These are phyloP conservation scores for Botrytis deweyae DNA, from an alignment of 2,329 filamentous ascomycete species.

Conservation along the genomic window DNA sequence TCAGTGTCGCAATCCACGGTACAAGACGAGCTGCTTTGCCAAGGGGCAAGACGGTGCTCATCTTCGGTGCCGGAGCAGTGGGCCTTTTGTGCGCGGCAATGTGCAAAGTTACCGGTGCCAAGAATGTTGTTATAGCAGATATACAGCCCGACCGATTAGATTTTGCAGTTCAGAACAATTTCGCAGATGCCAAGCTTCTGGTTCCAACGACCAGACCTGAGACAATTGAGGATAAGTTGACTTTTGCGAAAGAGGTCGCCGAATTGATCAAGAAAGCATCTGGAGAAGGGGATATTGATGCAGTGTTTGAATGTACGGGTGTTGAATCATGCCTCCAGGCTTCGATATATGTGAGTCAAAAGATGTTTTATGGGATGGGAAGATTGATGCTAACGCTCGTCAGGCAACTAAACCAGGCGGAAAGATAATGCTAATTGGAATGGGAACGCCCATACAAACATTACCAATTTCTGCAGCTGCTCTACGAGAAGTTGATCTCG, in stretches of 20 bases:
- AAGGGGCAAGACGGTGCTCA: conserved; percentile 78
- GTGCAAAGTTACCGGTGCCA: conserved; percentile 70
- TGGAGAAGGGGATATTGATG: conserved; percentile 52
- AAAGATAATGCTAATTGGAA: conserved; percentile 73
- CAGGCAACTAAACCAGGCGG: conserved; percentile 65
- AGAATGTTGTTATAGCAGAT: conserved; percentile 89
- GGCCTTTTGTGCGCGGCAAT: conserved; percentile 56
- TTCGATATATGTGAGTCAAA: conserved; percentile 53
- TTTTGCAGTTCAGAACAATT: conserved; percentile 58
- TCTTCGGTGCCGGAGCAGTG: conserved; percentile 93
- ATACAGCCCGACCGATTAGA: conserved; percentile 83
- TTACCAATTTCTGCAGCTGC: conserved; percentile 71
- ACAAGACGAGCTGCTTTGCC: conserved; percentile 77
- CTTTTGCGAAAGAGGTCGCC: conserved; percentile 41
- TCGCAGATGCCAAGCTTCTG: conserved; percentile 37
- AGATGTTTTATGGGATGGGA: conserved; percentile 49
- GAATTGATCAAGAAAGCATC: conserved; percentile 56
- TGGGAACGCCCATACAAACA: conserved; percentile 76
- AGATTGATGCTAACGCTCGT: conserved; percentile 20
- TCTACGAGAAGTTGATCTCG: conserved; percentile 71
- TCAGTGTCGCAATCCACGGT: conserved; percentile 85
- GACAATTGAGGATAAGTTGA: conserved; percentile 37
- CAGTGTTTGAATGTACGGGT: conserved; percentile 65
- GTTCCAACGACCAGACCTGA: conserved; percentile 38
- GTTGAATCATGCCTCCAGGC: conserved; percentile 57